Percentiles rank a stretch among this genome's conserved stretches.
phyloP scores from a whole-genome alignment of 176 grass and related monocot species.

The Cocos nucifera region DNA sequence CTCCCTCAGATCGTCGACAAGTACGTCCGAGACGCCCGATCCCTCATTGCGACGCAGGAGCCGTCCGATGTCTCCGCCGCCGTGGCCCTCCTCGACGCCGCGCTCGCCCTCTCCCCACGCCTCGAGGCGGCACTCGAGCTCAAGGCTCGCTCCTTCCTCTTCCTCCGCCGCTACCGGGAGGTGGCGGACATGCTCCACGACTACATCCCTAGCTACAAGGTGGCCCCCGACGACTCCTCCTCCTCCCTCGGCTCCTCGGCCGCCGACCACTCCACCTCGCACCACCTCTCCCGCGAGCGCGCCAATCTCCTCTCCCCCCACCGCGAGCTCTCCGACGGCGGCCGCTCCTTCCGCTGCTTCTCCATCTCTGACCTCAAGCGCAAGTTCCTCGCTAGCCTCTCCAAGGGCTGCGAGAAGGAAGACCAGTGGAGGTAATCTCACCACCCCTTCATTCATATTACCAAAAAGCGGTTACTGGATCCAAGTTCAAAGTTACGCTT shows the following conservation, averaged over 20 bases:
- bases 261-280: constrained; percentile 39
- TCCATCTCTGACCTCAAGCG: constrained; percentile 79
- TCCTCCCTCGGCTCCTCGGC: constrained; percentile 36
- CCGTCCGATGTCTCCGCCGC: constrained; percentile 46
- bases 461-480: too few relatives aligned
- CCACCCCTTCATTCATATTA: not conserved
- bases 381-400: constrained; percentile 60
- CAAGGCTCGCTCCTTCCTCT: constrained; percentile 57
- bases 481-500: too few relatives aligned
- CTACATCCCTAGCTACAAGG: constrained; percentile 86
- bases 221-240: constrained; percentile 31
- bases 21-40: constrained; percentile 60
- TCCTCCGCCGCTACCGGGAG: constrained; percentile 63
- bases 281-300: constrained; percentile 15
- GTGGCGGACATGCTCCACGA: constrained; percentile 87
- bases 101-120: constrained; percentile 62
- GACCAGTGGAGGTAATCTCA: constrained; percentile 58
- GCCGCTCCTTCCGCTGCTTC: constrained; percentile 68
- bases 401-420: constrained; percentile 55
- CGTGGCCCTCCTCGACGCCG: constrained; percentile 62
- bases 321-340: constrained; percentile 56
- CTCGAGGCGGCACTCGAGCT: constrained; percentile 75
- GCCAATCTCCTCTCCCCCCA: constrained; percentile 74
- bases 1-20: constrained; percentile 66
- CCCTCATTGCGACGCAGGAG: constrained; percentile 44